These are phyloP conservation scores for Candida berthetii DNA, from an alignment of 805 yeast species.

Conservation along the genomic window DNA sequence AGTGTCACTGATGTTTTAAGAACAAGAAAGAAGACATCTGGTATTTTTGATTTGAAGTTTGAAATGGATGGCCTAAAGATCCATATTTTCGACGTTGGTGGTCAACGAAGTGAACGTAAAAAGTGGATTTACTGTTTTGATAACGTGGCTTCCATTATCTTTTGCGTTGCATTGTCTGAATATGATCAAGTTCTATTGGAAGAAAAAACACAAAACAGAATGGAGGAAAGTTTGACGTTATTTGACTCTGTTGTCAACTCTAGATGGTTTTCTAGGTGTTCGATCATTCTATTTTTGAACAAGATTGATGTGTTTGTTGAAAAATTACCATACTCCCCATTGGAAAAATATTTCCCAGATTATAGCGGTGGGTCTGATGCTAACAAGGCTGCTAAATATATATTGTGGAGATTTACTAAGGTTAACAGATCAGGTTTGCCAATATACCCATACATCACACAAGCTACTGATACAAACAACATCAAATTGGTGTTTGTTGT, in stretches of 20 bases:
- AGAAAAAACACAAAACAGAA: conserved; percentile 66
- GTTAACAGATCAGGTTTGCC: conserved; percentile 77
- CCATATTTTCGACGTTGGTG: conserved; percentile 84
- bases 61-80: conserved; percentile 63
- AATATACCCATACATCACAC: conserved; percentile 87
- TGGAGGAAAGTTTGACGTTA: conserved; percentile 75
- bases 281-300: conserved; percentile 80
- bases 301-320: conserved; percentile 89
- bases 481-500: conserved; percentile 83
- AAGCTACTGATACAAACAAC: conserved; percentile 90
- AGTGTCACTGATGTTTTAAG: conserved; percentile 72
- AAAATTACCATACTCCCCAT: conserved; percentile 73
- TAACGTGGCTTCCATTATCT: conserved; percentile 82
- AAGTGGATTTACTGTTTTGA: conserved; percentile 98
- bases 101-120: conserved; percentile 91
- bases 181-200: conserved; percentile 84
- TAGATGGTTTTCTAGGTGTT: conserved; percentile 85
- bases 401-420: conserved; percentile 84
- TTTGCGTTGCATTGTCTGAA: conserved; percentile 87
- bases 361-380: conserved; percentile 88
- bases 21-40: conserved; percentile 89
- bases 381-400: conserved; percentile 86
- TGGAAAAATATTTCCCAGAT: conserved; percentile 82
- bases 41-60: conserved; percentile 79
- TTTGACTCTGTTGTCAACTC: conserved; percentile 91